Conservation (phyloP, 371 early-diverging fungal species). For the Rhizopus delemar region DNA sequence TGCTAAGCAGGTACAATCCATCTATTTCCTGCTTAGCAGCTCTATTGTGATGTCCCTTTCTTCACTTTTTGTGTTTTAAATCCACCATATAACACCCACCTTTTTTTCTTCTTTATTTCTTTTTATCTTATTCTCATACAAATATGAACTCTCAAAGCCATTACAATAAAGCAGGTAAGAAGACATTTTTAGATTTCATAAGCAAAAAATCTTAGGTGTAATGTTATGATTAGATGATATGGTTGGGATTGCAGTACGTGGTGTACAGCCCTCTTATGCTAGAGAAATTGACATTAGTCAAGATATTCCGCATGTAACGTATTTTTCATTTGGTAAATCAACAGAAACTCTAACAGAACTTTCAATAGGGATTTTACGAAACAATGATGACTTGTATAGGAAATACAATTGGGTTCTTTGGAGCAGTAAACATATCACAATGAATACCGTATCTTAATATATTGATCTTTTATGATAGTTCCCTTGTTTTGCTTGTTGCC, state of each 20-base stretch:
- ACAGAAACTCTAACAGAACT: background rate
- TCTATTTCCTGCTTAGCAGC: too few relatives aligned
- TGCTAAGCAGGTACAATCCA: too few relatives aligned
- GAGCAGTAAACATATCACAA: slow-evolving; percentile 37
- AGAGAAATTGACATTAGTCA: slow-evolving; percentile 26
- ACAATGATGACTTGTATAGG: slow-evolving; percentile 54
- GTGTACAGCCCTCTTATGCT: slow-evolving; percentile 38
- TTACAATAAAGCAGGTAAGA: slow-evolving; percentile 12
- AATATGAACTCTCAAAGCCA: background rate
- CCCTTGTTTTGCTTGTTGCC: slow-evolving; percentile 61
- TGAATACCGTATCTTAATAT: background rate
- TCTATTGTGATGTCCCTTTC: background rate
- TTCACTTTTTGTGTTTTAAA: background rate
- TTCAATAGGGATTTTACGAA: slow-evolving; percentile 47
- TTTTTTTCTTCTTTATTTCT: background rate
- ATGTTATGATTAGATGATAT: slow-evolving; percentile 13
- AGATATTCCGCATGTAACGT: slow-evolving; percentile 10
- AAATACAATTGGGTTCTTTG: slow-evolving; percentile 42
- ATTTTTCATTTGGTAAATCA: background rate
- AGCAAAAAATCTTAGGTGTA: background rate
- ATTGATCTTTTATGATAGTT: slow-evolving; percentile 17
- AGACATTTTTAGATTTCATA: background rate
- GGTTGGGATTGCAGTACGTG: slow-evolving; percentile 29
- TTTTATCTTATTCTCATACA: background rate
- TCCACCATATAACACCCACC: background rate